Percentiles rank a stretch among this genome's conserved stretches.
phyloP scores from a whole-genome alignment of 768 basidiomycete species.

The Termitomyces sp. region DNA sequence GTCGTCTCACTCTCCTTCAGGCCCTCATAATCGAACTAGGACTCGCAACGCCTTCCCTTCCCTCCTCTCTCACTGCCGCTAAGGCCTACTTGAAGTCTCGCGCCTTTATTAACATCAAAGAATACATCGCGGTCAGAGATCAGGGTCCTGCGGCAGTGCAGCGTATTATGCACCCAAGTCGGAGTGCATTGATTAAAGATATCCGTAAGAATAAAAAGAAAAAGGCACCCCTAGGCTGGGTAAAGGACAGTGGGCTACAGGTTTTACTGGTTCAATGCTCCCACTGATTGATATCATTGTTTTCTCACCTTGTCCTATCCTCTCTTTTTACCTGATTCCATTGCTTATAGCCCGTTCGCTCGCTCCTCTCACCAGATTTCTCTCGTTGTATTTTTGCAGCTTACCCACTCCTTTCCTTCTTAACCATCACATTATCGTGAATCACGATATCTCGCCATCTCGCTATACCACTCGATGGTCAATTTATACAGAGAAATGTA shows the following conservation, averaged over 20 bases:
- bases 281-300: constrained; percentile 21
- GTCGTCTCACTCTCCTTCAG: constrained; percentile 62
- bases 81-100: constrained; percentile 60
- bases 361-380: neutral
- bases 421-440: no score
- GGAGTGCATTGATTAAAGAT: constrained; percentile 57
- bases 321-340: neutral
- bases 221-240: constrained; percentile 46
- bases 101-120: constrained; percentile 69
- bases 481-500: neutral
- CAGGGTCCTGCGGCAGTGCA: constrained; percentile 62
- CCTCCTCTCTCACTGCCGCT: constrained; percentile 62
- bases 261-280: constrained; percentile 59
- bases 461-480: neutral
- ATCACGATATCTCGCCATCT: no score
- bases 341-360: neutral
- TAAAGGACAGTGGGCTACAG: constrained; percentile 60
- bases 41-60: constrained; percentile 47
- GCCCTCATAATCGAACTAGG: constrained; percentile 79
- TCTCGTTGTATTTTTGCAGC: neutral
- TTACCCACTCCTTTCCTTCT: neutral
- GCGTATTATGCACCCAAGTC: constrained; percentile 58
- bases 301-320: neutral
- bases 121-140: constrained; percentile 65
- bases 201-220: constrained; percentile 43